Conservation (phyloP, 2,329 filamentous ascomycete species). For the Colletotrichum sp. region DNA sequence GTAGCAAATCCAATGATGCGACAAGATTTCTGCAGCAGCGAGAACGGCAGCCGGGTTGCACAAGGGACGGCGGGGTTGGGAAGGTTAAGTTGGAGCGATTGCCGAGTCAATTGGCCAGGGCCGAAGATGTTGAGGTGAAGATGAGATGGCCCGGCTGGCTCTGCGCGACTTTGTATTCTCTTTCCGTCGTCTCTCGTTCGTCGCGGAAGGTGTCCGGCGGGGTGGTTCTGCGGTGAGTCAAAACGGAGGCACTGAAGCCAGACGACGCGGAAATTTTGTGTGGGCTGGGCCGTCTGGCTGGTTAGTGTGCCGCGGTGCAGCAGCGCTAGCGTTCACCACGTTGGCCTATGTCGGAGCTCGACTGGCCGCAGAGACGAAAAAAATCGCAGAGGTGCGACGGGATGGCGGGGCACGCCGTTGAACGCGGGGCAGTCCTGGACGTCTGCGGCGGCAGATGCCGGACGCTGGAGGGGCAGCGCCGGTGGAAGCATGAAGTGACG, state of each 20-base stretch:
- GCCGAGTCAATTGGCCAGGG: conserved; percentile 11
- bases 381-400: not conserved
- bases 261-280: conserved; percentile 15
- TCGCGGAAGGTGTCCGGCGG: conserved; percentile 14
- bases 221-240: conserved; percentile 18
- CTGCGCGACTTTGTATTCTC: conserved; percentile 15
- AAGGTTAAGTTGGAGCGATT: not conserved
- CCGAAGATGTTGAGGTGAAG: not conserved
- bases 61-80: not conserved
- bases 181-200: not conserved
- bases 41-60: not conserved
- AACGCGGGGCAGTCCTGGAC: conserved; percentile 21
- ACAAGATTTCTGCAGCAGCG: conserved; percentile 8
- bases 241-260: not conserved
- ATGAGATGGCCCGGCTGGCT: not conserved
- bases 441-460: conserved; percentile 10
- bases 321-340: conserved; percentile 2
- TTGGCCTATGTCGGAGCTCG: conserved; percentile 26
- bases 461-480: conserved; percentile 11
- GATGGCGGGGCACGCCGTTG: conserved; percentile 25
- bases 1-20: conserved; percentile 16
- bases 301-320: not conserved
- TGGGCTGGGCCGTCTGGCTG: conserved; percentile 5
- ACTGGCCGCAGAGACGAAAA: not conserved
- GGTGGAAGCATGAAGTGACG: not conserved